phyloP scores from a whole-genome alignment of 2,329 filamentous ascomycete species.

The Trichoderma cornu-damae region DNA sequence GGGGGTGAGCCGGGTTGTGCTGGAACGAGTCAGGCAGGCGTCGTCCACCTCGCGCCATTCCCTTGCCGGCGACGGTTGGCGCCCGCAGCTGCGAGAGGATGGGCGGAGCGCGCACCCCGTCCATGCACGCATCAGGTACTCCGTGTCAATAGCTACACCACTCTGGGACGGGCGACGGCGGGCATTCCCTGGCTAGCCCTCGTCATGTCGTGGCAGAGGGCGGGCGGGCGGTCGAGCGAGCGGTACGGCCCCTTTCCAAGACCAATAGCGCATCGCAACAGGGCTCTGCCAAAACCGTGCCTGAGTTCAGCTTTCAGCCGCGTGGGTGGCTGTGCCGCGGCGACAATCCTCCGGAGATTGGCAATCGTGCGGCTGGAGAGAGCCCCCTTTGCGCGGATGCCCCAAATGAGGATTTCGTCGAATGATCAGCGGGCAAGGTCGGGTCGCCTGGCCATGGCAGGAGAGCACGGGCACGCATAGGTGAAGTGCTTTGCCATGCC shows the following conservation, averaged over 20 bases:
- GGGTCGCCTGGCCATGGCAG: not conserved
- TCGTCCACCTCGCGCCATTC: not conserved
- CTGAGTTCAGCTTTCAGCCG: slow-evolving; percentile 15
- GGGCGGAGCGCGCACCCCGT: not conserved
- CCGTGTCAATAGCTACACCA: too few species aligned
- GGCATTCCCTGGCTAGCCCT: slow-evolving; percentile 12
- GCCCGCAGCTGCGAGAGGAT: slow-evolving; percentile 11
- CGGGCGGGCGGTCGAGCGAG: not conserved
- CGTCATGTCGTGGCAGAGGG: not conserved
- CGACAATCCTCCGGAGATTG: not conserved
- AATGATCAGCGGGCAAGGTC: not conserved
- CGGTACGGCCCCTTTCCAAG: not conserved
- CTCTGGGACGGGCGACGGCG: slow-evolving; percentile 17
- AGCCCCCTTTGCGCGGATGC: not conserved
- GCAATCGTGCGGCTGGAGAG: slow-evolving; percentile 9
- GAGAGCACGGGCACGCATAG: too few species aligned
- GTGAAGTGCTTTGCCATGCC: too few species aligned
- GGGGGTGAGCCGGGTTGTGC: not conserved
- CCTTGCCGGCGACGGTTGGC: not conserved
- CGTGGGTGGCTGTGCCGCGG: not conserved
- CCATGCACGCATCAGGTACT: not conserved
- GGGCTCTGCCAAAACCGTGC: not conserved
- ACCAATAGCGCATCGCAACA: not conserved
- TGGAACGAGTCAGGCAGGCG: not conserved
- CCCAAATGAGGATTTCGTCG: not conserved